Evolutionary conservation across 129 eudicot genomes (phyloP), one percentile per base, ranked within the genome.

Genomic region (Glebionis coronaria): DNA sequence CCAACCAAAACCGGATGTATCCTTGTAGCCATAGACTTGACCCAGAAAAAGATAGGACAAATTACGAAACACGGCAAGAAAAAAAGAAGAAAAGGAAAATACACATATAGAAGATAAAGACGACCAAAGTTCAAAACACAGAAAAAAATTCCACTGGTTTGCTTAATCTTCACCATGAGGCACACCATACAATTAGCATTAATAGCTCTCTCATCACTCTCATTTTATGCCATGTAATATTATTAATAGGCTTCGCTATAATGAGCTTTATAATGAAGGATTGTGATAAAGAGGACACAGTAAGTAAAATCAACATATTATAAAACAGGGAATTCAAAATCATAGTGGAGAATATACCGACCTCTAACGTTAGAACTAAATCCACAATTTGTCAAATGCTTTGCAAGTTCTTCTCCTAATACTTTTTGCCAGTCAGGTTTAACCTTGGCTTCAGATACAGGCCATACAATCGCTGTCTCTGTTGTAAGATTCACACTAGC

Each of bases 391-490:
- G 95, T 89, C 86, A 94, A 81, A 80, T 94, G 95, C 69, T 89
- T 89, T 28, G 99, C 99, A 54, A 94, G 95, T 68, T 78, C 89
- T 75, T 85, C 95, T 77, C 99, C 99, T 29, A 94, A 68, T 9
- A 70, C 82, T 75, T 77, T 84, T 73, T 79, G 84, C 99, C 97
- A 89, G 82, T 87, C 80, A 21, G 95, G 88, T 59, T 77, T 75
- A 77, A 27, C 82, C 80, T 81, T 94, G 71, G 97, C 99, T 79
- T 94, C 97, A 65, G 90, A 78, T 50, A 78, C 81, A 46, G 95
- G 99, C 99, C 99, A 89, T 52, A 94, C 84, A 54, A 90, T 80
- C 75, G 99, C 97, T 70, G 99, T 89, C 85, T 94, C 97, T 3
- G 99, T 94, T 52, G 97, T 83, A 63, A 89, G 97, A 81, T 94